These are phyloP conservation scores for Boletus smithii DNA, from an alignment of 1,284 basidiomycete species.

Conservation along the genomic window DNA sequence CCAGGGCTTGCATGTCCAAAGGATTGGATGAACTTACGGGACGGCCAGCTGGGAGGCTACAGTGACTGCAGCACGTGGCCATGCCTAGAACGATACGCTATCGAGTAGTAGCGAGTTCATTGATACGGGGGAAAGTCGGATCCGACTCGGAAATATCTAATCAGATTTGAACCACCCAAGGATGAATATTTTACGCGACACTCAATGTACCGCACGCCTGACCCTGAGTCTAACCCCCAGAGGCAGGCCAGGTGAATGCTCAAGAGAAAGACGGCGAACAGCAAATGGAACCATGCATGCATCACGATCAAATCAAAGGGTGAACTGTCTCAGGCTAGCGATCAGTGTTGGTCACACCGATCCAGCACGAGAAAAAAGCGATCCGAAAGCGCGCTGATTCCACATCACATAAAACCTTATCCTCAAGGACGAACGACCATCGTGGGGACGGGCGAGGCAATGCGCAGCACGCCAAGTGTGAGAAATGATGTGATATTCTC, in stretches of 20 bases:
- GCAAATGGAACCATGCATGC: conserved; percentile 1
- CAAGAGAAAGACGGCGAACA: conserved; percentile 1
- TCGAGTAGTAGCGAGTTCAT: not conserved
- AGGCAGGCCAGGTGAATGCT: no score
- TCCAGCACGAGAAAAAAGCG: conserved; percentile 9
- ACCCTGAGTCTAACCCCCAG: no score
- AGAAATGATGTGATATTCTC: conserved; percentile 14
- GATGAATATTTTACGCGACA: no score
- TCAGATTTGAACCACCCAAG: no score
- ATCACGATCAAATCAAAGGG: conserved; percentile 5
- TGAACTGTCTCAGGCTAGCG: no score
- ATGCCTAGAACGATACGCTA: not conserved
- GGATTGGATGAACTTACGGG: not conserved
- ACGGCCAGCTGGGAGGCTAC: no score
- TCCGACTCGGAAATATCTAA: not conserved
- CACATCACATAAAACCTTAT: conserved; percentile 25
- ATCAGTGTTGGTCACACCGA: no score
- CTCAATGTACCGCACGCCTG: no score
- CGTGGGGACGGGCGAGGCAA: conserved; percentile 16
- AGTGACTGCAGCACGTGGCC: not conserved
- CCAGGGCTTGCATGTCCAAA: not conserved
- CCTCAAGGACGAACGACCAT: conserved; percentile 11
- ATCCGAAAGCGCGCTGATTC: conserved; percentile 15
- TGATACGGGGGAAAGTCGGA: not conserved
- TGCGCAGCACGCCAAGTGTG: conserved; percentile 22